Percentiles rank a stretch among this genome's conserved stretches.
phyloP scores from a whole-genome alignment of 1,284 basidiomycete genomes.

The Malassezia obtusa region DNA sequence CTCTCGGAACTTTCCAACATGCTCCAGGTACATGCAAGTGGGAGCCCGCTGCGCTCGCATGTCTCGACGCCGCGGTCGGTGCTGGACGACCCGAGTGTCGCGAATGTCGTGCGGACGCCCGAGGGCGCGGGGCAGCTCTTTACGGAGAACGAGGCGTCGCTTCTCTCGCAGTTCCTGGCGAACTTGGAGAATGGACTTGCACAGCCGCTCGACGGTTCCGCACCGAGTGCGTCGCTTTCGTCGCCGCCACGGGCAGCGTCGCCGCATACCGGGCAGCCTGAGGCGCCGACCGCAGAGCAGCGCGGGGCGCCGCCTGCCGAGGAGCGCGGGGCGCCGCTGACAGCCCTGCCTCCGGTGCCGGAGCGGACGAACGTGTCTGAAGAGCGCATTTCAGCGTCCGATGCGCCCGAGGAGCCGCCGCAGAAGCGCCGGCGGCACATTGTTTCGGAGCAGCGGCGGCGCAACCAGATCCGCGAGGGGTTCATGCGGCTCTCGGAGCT shows the following conservation, averaged over 20 bases:
- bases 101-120: not conserved
- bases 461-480: slow-evolving; percentile 44
- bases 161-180: not conserved
- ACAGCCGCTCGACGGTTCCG: not conserved
- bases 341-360: no score
- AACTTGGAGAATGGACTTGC: not conserved
- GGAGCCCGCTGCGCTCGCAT: not conserved
- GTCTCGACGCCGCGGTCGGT: not conserved
- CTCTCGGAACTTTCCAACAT: not conserved
- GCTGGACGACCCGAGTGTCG: not conserved
- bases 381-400: not conserved
- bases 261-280: not conserved
- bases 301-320: not conserved
- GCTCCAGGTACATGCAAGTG: not conserved
- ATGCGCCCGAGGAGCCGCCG: not conserved
- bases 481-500: slow-evolving; percentile 45
- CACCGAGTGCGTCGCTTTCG: not conserved
- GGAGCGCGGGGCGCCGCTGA: no score
- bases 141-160: not conserved
- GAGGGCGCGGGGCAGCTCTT: not conserved
- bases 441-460: slow-evolving; percentile 34
- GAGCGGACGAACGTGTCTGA: no score
- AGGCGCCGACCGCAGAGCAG: not conserved
- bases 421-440: slow-evolving; percentile 13
- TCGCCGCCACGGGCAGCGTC: not conserved